Conservation (phyloP, 83 land plant species). For the Larix sibirica region DNA sequence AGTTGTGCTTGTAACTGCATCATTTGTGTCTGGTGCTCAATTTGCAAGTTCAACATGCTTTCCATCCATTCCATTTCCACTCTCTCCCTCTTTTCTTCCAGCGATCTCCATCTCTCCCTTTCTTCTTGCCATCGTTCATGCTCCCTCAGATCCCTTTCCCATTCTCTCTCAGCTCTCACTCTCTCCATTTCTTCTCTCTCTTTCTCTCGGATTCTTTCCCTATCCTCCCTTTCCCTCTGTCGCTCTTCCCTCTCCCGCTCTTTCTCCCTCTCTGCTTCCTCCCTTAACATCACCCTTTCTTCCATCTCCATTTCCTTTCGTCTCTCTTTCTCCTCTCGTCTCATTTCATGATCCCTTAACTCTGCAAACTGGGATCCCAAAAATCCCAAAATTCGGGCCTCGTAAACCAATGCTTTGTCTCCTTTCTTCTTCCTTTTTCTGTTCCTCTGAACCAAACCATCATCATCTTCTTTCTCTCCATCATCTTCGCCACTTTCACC, state of each 20-base stretch:
- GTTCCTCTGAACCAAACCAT: conserved; percentile 1
- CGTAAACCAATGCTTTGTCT: neutral
- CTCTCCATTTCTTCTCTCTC: conserved; percentile 28
- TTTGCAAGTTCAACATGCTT: conserved; percentile 54
- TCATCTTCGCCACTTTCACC: conserved; percentile 19
- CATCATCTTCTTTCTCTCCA: conserved; percentile 17
- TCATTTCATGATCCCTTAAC: conserved; percentile 5
- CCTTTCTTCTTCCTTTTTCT: conserved; percentile 16
- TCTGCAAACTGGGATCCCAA: conserved; percentile 18
- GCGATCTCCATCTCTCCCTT: conserved; percentile 41
- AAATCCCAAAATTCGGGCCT: conserved; percentile 5
- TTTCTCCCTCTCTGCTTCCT: conserved; percentile 23
- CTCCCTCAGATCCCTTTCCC: conserved; percentile 28
- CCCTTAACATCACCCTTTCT: conserved; percentile 10
- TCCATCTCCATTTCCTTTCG: conserved; percentile 15
- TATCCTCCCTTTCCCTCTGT: conserved; percentile 17
- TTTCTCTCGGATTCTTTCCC: conserved; percentile 17
- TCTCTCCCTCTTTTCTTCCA: conserved; percentile 61
- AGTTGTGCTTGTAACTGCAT: conserved; percentile 62
- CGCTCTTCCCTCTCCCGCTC: conserved; percentile 29
- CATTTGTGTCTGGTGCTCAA: conserved; percentile 65
- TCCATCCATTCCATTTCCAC: conserved; percentile 70
- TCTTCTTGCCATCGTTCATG: conserved; percentile 32
- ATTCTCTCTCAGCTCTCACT: conserved; percentile 22
- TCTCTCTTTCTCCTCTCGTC: conserved; percentile 19